These are phyloP conservation scores for Cercophora samala DNA, from an alignment of 495 filamentous ascomycete genomes.

Conservation along the genomic window DNA sequence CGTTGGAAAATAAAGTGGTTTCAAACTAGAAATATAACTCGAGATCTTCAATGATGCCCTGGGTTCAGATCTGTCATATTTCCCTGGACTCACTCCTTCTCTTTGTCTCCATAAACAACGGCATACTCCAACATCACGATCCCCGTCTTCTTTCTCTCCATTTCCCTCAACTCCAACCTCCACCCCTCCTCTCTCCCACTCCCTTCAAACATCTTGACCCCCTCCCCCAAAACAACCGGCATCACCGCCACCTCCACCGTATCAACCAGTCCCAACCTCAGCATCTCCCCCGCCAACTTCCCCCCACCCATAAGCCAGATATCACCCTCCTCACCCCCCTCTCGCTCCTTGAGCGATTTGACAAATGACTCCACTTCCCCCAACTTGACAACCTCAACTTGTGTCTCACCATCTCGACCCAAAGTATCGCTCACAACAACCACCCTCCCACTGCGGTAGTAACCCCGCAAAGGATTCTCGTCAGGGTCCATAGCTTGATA, in stretches of 20 bases:
- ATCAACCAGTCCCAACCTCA: conserved; percentile 20
- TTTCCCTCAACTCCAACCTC: background rate
- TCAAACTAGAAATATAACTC: no score
- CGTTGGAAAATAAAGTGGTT: no score
- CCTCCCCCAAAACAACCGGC: conserved; percentile 20
- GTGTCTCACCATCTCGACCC: background rate
- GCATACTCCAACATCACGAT: background rate
- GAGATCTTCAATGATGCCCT: no score
- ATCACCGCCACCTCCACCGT: conserved; percentile 23
- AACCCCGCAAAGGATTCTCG: background rate
- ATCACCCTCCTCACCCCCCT: conserved; percentile 7
- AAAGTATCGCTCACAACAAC: background rate
- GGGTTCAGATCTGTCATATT: no score
- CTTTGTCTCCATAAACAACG: background rate
- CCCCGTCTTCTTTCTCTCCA: background rate
- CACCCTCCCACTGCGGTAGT: background rate
- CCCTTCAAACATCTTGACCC: conserved; percentile 12
- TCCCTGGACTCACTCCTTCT: background rate
- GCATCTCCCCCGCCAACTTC: conserved; percentile 16
- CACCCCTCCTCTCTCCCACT: background rate
- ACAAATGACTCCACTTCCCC: background rate
- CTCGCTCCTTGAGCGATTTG: background rate
- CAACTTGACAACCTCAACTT: background rate
- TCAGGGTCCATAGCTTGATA: background rate
- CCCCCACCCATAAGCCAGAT: conserved; percentile 26